These are phyloP conservation scores for Lecanicillium sp. DNA, from an alignment of 2,329 filamentous ascomycete genomes.

Conservation along the genomic window DNA sequence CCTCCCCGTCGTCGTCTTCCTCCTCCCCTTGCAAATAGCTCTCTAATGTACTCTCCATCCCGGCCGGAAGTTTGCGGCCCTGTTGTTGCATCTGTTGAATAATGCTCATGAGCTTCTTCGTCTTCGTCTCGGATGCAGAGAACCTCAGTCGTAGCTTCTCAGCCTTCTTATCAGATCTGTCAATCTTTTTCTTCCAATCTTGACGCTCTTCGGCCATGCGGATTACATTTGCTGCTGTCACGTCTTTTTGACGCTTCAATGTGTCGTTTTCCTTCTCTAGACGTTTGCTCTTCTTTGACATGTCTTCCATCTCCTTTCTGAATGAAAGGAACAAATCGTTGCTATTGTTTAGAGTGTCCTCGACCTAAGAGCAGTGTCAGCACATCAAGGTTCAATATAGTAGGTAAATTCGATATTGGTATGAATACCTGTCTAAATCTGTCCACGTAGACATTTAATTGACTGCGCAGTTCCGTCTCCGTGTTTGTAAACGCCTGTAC, in stretches of 20 bases:
- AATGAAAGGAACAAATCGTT: constrained; percentile 97
- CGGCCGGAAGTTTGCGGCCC: constrained; percentile 66
- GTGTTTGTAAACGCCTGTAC: constrained; percentile 95
- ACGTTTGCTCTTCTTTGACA: constrained; percentile 97
- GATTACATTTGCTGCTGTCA: constrained; percentile 88
- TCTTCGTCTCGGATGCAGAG: constrained; percentile 52
- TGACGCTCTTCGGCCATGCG: constrained; percentile 96
- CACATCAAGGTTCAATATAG: background rate
- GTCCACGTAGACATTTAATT: constrained; percentile 97
- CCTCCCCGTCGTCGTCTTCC: constrained; percentile 36
- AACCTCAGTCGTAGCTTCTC: too few species aligned
- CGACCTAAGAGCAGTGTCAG: constrained; percentile 55
- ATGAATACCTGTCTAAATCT: constrained; percentile 92
- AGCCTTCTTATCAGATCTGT: constrained; percentile 49
- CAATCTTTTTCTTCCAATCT: constrained; percentile 62
- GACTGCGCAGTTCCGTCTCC: constrained; percentile 84
- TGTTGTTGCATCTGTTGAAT: constrained; percentile 96
- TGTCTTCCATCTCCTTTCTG: constrained; percentile 98
- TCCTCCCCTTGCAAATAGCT: constrained; percentile 38
- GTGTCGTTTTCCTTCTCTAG: constrained; percentile 93
- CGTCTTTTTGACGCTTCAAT: constrained; percentile 85
- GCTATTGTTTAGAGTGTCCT: constrained; percentile 96
- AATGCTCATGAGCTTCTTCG: constrained; percentile 85
- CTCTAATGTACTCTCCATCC: constrained; percentile 52
- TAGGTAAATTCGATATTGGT: background rate